phyloP scores from a whole-genome alignment of 169 alveolate species.

The Cryptosporidium andersoni region DNA sequence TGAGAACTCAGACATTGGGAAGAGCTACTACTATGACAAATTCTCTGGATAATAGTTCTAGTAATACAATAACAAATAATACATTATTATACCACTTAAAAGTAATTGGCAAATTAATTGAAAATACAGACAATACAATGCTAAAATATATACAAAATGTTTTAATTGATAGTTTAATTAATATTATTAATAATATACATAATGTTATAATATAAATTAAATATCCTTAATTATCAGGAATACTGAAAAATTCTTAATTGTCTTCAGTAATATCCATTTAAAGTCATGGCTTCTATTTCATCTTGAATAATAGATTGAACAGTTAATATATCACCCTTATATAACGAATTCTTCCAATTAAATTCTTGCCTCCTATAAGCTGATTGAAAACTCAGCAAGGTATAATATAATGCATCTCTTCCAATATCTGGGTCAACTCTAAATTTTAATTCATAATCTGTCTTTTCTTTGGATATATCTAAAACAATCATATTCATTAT shows the following conservation, averaged over 20 bases:
- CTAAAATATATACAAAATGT: conserved; percentile 42
- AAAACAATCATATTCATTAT: conserved; percentile 44
- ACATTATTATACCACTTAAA: conserved; percentile 33
- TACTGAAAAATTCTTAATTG: not conserved
- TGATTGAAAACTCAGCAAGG: conserved; percentile 48
- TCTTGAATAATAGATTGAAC: conserved; percentile 39
- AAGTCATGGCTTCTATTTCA: conserved; percentile 19
- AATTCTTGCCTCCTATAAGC: conserved; percentile 30
- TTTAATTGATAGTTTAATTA: conserved; percentile 32
- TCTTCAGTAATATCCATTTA: conserved; percentile 32
- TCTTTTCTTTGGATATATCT: conserved; percentile 14
- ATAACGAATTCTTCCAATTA: conserved; percentile 28
- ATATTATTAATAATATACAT: conserved; percentile 14
- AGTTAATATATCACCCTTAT: conserved; percentile 25
- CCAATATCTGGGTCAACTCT: conserved; percentile 64
- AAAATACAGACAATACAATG: conserved; percentile 30
- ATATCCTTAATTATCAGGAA: not conserved
- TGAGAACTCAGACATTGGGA: not conserved
- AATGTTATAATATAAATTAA: not conserved
- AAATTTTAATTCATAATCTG: conserved; percentile 38
- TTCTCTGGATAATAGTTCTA: conserved; percentile 39
- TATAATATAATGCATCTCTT: conserved; percentile 47
- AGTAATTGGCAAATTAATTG: conserved; percentile 46
- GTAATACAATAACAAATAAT: conserved; percentile 28
- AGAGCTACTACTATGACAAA: not conserved